Evolutionary conservation across 164 flowering plant genomes (phyloP).

Genomic region (Chimonanthus praecox): DNA sequence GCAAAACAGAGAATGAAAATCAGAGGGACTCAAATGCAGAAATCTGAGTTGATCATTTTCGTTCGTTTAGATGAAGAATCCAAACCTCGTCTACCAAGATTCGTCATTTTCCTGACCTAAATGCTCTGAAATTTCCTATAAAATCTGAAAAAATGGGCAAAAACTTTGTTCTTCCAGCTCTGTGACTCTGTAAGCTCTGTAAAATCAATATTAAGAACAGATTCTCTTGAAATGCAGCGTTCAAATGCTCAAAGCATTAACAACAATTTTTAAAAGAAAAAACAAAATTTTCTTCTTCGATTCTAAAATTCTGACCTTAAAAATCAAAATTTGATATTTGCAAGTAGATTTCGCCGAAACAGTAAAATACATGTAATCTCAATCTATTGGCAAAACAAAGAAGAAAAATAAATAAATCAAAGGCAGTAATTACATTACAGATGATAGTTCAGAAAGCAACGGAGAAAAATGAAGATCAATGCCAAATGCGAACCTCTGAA

Average conservation of each 20-base stretch:
- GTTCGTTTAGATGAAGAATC: neutral
- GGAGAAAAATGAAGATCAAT: neutral
- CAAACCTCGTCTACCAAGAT: neutral
- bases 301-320: neutral
- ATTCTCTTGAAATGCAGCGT: neutral
- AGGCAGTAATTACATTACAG: neutral
- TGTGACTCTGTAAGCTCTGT: neutral
- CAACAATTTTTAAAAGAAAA: no score
- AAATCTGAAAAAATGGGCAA: neutral
- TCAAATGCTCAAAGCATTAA: neutral
- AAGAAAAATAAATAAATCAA: neutral
- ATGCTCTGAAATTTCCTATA: neutral
- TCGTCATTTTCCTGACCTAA: neutral
- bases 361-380: neutral
- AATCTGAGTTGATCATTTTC: neutral
- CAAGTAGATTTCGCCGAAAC: neutral
- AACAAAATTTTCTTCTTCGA: neutral
- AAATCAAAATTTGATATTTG: neutral
- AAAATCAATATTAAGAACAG: neutral
- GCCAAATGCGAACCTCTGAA: neutral
- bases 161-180: neutral
- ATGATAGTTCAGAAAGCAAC: neutral
- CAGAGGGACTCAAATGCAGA: no score
- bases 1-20: neutral
- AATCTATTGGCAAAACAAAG: neutral